phyloP scores from a whole-genome alignment of 805 yeast species.

The Aciculoconidium aculeatum region DNA sequence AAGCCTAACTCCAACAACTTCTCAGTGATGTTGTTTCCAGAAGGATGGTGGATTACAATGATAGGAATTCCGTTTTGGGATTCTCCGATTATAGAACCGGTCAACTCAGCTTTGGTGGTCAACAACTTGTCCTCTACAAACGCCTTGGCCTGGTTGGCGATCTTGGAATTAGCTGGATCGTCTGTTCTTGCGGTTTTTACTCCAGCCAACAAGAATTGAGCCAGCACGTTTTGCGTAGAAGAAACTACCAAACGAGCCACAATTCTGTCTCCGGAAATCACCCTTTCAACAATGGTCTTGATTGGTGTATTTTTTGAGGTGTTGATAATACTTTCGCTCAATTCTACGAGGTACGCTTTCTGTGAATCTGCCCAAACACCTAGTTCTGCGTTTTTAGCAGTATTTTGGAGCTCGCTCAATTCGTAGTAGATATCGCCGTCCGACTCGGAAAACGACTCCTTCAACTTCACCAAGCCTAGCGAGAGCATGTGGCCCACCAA shows the following conservation, averaged over 20 bases:
- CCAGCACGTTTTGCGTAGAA: slow-evolving; percentile 46
- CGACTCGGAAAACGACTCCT: slow-evolving; percentile 42
- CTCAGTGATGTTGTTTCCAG: slow-evolving; percentile 67
- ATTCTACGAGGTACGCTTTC: slow-evolving; percentile 12
- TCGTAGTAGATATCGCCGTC: slow-evolving; percentile 38
- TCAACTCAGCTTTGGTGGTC: slow-evolving; percentile 48
- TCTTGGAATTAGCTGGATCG: slow-evolving; percentile 45
- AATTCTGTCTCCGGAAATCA: slow-evolving; percentile 74
- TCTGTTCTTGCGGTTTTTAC: slow-evolving; percentile 66
- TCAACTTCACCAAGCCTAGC: slow-evolving; percentile 58
- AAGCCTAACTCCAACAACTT: slow-evolving; percentile 63
- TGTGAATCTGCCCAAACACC: slow-evolving; percentile 49
- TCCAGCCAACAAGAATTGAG: slow-evolving; percentile 69
- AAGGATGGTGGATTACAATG: slow-evolving; percentile 60
- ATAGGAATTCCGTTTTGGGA: slow-evolving; percentile 57
- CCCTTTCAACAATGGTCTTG: slow-evolving; percentile 65
- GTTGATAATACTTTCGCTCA: slow-evolving; percentile 26
- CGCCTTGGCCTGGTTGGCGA: slow-evolving; percentile 59
- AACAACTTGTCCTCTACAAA: slow-evolving; percentile 61
- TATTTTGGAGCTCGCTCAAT: slow-evolving; percentile 38
- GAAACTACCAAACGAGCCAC: slow-evolving; percentile 50
- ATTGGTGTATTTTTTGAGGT: slow-evolving; percentile 38
- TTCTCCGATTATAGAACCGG: slow-evolving; percentile 54
- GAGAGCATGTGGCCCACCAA: slow-evolving; percentile 50
- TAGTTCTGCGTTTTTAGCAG: slow-evolving; percentile 43